A percentile compares a stretch with the other conserved stretches of the same genome.
These are phyloP conservation scores for Pseudoturritis turrita DNA, from an alignment of 345 rosid species.

Conservation along the genomic window DNA sequence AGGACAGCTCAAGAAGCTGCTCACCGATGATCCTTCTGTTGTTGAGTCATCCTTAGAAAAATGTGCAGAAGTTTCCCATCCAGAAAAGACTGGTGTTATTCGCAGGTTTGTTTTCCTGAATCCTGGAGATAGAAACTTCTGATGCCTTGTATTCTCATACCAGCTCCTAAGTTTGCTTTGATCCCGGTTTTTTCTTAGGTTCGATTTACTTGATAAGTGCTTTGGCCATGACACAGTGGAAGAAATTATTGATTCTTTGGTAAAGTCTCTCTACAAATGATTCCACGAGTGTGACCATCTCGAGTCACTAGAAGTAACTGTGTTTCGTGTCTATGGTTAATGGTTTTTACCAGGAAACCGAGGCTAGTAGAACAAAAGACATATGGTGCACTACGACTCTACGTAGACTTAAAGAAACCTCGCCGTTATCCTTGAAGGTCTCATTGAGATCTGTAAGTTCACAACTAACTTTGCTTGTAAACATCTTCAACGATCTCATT, in stretches of 20 bases:
- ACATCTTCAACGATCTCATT: background rate
- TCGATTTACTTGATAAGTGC: constrained; percentile 63
- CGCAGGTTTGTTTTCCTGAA: constrained; percentile 50
- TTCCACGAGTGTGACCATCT: background rate
- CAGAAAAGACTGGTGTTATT: constrained; percentile 62
- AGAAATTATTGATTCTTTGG: constrained; percentile 81
- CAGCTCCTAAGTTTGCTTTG: constrained; percentile 7
- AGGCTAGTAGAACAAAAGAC: constrained; percentile 54
- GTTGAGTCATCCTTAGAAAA: constrained; percentile 63
- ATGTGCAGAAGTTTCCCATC: constrained; percentile 54
- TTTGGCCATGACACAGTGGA: constrained; percentile 80
- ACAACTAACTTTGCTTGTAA: background rate
- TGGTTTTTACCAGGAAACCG: constrained; percentile 45
- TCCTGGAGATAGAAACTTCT: background rate
- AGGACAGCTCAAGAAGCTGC: constrained; percentile 60
- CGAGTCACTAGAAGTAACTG: background rate
- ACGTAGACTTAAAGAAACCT: constrained; percentile 63
- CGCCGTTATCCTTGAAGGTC: constrained; percentile 91
- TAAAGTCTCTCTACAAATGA: constrained; percentile 33
- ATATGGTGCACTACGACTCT: constrained; percentile 63
- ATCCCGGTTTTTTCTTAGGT: constrained; percentile 38
- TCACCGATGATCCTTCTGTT: constrained; percentile 87
- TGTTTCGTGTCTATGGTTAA: constrained; percentile 5
- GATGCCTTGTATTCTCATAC: background rate
- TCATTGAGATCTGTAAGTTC: constrained; percentile 84